Evolutionary conservation across 2,329 filamentous ascomycete genomes (phyloP).

Genomic region (Anisogramma anomala): DNA sequence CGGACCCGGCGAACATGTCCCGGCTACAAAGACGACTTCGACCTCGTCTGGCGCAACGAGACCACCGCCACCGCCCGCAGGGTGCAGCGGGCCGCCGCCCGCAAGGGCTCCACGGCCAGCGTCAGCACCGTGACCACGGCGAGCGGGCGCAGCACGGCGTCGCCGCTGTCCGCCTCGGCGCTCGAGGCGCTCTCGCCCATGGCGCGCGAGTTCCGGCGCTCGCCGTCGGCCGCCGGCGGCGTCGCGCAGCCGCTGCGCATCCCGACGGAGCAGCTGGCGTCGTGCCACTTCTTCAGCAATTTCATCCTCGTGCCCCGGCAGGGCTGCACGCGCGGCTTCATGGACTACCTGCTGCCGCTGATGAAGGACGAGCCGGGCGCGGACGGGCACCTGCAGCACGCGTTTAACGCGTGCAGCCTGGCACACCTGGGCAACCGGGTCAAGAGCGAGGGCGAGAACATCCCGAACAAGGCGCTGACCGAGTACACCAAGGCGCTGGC

Average conservation of each 20-base stretch:
- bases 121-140: constrained; percentile 16
- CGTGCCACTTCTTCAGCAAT: constrained; percentile 49
- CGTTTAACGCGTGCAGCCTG: constrained; percentile 49
- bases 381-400: constrained; percentile 40
- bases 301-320: constrained; percentile 44
- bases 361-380: constrained; percentile 32
- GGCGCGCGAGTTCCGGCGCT: constrained; percentile 16
- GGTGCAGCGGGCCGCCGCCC: constrained; percentile 41
- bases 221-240: constrained; percentile 16
- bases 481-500: constrained; percentile 45
- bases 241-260: constrained; percentile 30
- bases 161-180: constrained; percentile 19
- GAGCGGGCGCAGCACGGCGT: constrained; percentile 22
- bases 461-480: constrained; percentile 31
- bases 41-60: constrained; percentile 62
- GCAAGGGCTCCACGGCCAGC: constrained; percentile 25
- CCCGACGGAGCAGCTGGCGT: constrained; percentile 42
- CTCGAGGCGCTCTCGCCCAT: constrained; percentile 14
- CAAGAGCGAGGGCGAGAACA: constrained; percentile 23
- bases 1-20: constrained; percentile 54
- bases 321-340: constrained; percentile 41
- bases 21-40: constrained; percentile 60
- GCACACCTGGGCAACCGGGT: constrained; percentile 44
- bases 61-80: constrained; percentile 55
- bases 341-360: constrained; percentile 48